Evolutionary conservation across 179 eudicot genomes (phyloP).

Genomic region (Beta macrorhiza): DNA sequence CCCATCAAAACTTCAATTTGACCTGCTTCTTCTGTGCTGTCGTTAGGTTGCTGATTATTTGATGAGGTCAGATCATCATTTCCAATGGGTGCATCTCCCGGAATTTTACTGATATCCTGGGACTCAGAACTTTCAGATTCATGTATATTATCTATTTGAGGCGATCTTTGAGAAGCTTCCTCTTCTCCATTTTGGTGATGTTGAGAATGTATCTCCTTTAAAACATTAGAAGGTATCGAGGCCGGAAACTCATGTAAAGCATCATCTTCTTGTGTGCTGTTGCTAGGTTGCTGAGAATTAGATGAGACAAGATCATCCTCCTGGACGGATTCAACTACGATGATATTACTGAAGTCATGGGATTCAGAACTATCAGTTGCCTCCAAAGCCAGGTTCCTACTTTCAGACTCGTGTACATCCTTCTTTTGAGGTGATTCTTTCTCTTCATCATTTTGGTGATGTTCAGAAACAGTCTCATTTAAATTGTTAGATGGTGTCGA

Average conservation of each 20-base stretch:
- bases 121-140: too few relatives aligned
- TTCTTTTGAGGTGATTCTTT: slow-evolving; percentile 6
- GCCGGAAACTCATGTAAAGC: too few relatives aligned
- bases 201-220: too few relatives aligned
- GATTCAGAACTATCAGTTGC: slow-evolving; percentile 15
- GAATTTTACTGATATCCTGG: too few relatives aligned
- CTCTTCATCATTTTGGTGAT: slow-evolving; percentile 12
- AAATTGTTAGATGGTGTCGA: slow-evolving; percentile 7
- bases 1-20: neutral
- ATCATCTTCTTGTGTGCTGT: neutral
- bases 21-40: neutral
- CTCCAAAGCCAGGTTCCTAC: slow-evolving; percentile 20
- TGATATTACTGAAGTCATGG: neutral
- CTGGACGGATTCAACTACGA: slow-evolving; percentile 11
- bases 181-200: too few relatives aligned
- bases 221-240: too few relatives aligned
- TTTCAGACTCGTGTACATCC: slow-evolving; percentile 26
- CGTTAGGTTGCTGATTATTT: slow-evolving; percentile 20
- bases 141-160: too few relatives aligned
- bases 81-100: too few relatives aligned
- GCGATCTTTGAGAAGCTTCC: too few relatives aligned
- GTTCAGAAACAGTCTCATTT: slow-evolving; percentile 12
- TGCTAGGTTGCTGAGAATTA: slow-evolving; percentile 21
- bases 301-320: slow-evolving; percentile 19
- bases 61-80: slow-evolving; percentile 14